Percentiles rank a stretch among this genome's conserved stretches.
Evolutionary conservation across 768 basidiomycete species (phyloP).

Genomic region (Boletus insuetus): DNA sequence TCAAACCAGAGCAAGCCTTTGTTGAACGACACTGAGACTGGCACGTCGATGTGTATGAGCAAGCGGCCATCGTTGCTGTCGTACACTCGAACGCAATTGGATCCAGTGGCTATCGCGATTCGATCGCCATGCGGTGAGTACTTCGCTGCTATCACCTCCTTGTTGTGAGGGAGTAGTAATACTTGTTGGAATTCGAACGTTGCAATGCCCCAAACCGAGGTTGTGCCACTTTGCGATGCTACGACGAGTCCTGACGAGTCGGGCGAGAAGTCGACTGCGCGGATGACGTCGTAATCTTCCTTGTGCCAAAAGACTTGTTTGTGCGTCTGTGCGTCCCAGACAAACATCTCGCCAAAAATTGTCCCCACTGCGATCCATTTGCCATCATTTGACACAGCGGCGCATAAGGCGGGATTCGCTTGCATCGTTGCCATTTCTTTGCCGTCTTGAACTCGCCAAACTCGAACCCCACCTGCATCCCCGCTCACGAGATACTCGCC

Average conservation of each 20-base stretch:
- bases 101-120: background rate
- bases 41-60: background rate
- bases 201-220: background rate
- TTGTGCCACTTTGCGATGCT: background rate
- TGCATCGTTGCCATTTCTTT: background rate
- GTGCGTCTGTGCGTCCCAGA: background rate
- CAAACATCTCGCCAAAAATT: background rate
- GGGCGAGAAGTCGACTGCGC: background rate
- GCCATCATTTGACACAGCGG: background rate
- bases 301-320: background rate
- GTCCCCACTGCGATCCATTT: background rate
- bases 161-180: background rate
- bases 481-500: background rate
- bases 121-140: background rate
- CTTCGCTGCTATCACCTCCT: background rate
- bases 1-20: background rate
- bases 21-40: background rate
- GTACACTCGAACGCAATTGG: background rate
- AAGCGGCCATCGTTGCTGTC: background rate
- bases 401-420: background rate
- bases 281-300: background rate
- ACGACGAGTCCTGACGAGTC: background rate
- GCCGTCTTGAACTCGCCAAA: background rate
- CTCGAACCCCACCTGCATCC: background rate
- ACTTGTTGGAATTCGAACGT: background rate